phyloP scores from a whole-genome alignment of 2,329 filamentous ascomycete species.

The Xylaria sp. region DNA sequence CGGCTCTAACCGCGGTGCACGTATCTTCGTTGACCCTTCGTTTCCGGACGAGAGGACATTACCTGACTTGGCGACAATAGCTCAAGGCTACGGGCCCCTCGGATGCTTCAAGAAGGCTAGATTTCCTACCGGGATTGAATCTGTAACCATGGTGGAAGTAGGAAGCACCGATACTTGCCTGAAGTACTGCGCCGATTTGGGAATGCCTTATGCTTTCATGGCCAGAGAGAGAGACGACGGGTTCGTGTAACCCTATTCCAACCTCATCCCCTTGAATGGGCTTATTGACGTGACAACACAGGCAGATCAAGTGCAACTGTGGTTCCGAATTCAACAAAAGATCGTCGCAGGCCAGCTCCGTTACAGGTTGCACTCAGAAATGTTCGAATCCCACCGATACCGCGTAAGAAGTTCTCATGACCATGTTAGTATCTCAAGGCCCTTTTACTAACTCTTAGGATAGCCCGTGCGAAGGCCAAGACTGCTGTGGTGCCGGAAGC shows the following conservation, averaged over 20 bases:
- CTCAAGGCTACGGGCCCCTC: conserved; percentile 30
- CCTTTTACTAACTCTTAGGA: conserved; percentile 22
- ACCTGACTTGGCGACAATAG: not conserved
- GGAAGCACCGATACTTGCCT: conserved; percentile 6
- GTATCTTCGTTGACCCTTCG: conserved; percentile 38
- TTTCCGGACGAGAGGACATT: conserved; percentile 29
- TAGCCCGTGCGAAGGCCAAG: conserved; percentile 29
- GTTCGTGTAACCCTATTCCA: conserved; percentile 11
- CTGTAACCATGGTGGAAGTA: not conserved
- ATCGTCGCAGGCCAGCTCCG: not conserved
- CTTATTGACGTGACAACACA: conserved; percentile 3
- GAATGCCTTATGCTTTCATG: conserved; percentile 25
- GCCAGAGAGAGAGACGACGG: not conserved
- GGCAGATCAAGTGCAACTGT: conserved; percentile 15
- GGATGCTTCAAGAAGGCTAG: conserved; percentile 37
- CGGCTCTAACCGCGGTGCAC: conserved; percentile 32
- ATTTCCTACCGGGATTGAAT: conserved; percentile 22
- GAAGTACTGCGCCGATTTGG: conserved; percentile 27
- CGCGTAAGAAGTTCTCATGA: not conserved
- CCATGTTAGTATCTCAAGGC: not conserved
- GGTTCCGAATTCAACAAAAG: conserved; percentile 22
- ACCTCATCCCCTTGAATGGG: not conserved
- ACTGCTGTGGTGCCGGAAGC: conserved; percentile 34
- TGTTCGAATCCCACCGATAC: conserved; percentile 8
- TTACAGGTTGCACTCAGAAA: not conserved